Evolutionary conservation across 176 grass and related monocot genomes (phyloP).

Genomic region (Aegilops speltoides): DNA sequence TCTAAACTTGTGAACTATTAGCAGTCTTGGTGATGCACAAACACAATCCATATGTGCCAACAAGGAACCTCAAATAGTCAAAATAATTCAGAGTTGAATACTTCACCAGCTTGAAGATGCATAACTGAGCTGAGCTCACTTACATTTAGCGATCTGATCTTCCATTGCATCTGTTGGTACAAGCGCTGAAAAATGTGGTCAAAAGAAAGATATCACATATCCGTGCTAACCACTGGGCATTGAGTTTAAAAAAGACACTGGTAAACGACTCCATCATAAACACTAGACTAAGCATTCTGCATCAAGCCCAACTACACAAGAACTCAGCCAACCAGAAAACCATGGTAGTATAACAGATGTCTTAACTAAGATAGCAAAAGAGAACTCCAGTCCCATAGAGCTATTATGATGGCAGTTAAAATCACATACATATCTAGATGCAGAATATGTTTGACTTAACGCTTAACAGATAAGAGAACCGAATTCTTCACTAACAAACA

Average conservation of each 20-base stretch:
- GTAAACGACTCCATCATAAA: neutral
- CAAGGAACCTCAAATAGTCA: neutral
- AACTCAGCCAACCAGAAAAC: constrained; percentile 1
- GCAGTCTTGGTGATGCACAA: neutral
- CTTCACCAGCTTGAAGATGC: constrained; percentile 21
- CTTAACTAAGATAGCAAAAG: neutral
- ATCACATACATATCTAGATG: neutral
- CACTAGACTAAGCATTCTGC: neutral
- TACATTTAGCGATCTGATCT: constrained; percentile 82
- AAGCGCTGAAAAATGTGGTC: constrained; percentile 63
- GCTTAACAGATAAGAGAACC: neutral
- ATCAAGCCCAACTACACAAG: neutral
- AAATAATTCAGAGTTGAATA: constrained; percentile 15
- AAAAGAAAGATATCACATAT: constrained; percentile 19
- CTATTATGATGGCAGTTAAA: neutral
- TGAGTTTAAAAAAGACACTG: constrained; percentile 5
- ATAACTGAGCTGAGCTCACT: constrained; percentile 35
- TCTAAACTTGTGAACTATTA: constrained; percentile 6
- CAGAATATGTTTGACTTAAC: neutral
- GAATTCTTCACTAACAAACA: neutral
- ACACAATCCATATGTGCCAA: neutral
- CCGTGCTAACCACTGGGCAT: neutral
- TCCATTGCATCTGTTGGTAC: constrained; percentile 86
- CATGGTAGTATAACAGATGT: neutral
- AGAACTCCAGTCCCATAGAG: neutral